Conservation (phyloP, 2,329 filamentous ascomycete species). For the Aspergillus phoenicis region DNA sequence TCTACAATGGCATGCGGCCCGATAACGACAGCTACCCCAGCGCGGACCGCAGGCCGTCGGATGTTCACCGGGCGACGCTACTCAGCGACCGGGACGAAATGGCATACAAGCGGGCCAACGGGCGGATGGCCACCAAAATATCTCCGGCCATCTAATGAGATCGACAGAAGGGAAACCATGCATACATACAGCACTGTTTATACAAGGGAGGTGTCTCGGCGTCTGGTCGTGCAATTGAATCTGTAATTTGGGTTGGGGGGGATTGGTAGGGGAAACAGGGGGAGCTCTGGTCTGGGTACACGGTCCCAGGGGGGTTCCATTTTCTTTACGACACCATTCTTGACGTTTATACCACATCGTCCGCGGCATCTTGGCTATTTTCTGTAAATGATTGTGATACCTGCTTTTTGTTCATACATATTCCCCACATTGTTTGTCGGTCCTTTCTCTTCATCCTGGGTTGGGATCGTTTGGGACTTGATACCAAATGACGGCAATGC, state of each 20-base stretch:
- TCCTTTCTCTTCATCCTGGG: neutral
- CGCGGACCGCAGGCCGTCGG: constrained; percentile 30
- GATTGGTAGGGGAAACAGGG: neutral
- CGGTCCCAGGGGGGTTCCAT: neutral
- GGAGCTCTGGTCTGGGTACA: neutral
- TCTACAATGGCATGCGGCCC: constrained; percentile 50
- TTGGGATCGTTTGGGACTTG: neutral
- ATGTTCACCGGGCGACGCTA: constrained; percentile 27
- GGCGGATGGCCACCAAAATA: constrained; percentile 36
- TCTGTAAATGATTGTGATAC: constrained; percentile 25
- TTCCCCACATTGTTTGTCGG: constrained; percentile 17
- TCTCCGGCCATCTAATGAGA: constrained; percentile 27
- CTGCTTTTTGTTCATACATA: constrained; percentile 15
- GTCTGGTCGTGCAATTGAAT: constrained; percentile 12
- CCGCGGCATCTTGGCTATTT: constrained; percentile 11
- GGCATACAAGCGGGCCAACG: constrained; percentile 42
- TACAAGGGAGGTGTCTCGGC: constrained; percentile 25
- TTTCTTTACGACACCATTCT: constrained; percentile 19
- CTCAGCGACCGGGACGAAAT: constrained; percentile 32
- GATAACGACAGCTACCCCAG: constrained; percentile 31
- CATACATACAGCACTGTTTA: constrained; percentile 8
- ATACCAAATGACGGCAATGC: neutral
- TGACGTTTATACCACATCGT: constrained; percentile 22
- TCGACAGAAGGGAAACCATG: neutral
- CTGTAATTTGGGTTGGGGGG: constrained; percentile 15